These are phyloP conservation scores for Arbutus unedo DNA, from an alignment of 148 eudicot species.

Conservation along the genomic window DNA sequence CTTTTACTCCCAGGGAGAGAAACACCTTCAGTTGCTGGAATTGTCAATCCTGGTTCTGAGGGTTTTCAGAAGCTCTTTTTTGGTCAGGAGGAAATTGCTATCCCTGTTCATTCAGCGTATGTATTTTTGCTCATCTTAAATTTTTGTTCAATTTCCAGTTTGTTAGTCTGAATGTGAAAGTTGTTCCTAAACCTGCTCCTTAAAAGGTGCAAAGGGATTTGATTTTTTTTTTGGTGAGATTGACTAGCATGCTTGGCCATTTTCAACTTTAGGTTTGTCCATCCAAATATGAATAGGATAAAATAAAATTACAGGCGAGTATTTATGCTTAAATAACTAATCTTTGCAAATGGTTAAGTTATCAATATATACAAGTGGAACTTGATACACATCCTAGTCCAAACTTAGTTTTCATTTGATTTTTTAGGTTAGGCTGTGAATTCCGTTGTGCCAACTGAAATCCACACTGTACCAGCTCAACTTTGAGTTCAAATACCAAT, in stretches of 20 bases:
- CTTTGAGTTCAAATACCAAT: no score
- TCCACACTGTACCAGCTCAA: no score
- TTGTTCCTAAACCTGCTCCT: not conserved
- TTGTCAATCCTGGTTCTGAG: constrained; percentile 92
- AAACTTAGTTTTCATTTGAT: no score
- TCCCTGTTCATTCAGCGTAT: constrained; percentile 94
- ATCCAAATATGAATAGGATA: not conserved
- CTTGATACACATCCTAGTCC: not conserved
- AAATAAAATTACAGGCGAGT: not conserved
- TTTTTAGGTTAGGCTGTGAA: no score
- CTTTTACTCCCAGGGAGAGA: constrained; percentile 66
- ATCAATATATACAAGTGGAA: no score
- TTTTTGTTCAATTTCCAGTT: not conserved
- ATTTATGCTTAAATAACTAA: not conserved
- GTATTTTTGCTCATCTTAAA: constrained; percentile 20
- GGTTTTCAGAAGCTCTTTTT: constrained; percentile 96
- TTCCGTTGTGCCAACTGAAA: no score
- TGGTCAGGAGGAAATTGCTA: constrained; percentile 99
- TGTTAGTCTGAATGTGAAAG: not conserved
- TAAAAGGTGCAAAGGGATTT: not conserved
- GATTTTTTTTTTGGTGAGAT: not conserved
- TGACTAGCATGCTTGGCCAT: constrained; percentile 5
- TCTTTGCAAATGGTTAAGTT: not conserved
- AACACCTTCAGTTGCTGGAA: constrained; percentile 99
- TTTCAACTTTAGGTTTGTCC: not conserved